Percentiles rank a stretch among this genome's conserved stretches.
Evolutionary conservation across 2,329 filamentous ascomycete genomes (phyloP).

Genomic region (Daldinia sp.): DNA sequence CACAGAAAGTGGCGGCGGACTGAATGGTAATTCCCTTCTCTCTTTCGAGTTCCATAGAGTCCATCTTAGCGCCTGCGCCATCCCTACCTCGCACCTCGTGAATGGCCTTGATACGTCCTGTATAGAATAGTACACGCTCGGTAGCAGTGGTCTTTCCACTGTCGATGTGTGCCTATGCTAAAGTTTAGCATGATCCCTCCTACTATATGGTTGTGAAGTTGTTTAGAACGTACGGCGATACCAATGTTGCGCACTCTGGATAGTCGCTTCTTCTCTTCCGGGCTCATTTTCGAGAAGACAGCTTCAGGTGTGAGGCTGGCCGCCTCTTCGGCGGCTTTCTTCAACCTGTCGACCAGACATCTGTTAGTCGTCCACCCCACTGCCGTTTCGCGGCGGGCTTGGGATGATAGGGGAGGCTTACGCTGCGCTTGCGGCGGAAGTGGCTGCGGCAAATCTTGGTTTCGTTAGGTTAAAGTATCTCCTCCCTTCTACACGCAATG

Average conservation of each 20-base stretch:
- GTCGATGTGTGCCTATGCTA: conserved; percentile 86
- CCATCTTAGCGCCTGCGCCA: conserved; percentile 97
- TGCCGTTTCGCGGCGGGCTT: background rate
- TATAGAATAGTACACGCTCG: conserved; percentile 97
- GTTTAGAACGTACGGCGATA: conserved; percentile 75
- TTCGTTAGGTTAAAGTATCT: conserved; percentile 53
- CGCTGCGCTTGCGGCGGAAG: conserved; percentile 50
- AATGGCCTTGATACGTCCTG: conserved; percentile 93
- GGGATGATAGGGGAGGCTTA: conserved; percentile 41
- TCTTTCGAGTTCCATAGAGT: conserved; percentile 98
- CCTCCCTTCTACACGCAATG: conserved; percentile 46
- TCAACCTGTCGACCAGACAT: conserved; percentile 49
- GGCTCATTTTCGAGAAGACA: conserved; percentile 80
- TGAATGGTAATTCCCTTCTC: conserved; percentile 99
- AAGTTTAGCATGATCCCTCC: conserved; percentile 22
- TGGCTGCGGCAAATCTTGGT: conserved; percentile 45
- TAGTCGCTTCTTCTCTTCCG: conserved; percentile 79
- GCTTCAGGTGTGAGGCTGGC: conserved; percentile 63
- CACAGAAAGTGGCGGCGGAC: conserved; percentile 95
- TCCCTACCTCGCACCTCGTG: conserved; percentile 97
- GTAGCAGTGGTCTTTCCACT: conserved; percentile 97
- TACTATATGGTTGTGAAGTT: background rate
- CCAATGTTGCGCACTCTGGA: conserved; percentile 93
- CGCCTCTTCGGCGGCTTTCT: conserved; percentile 61
- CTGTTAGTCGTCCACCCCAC: background rate